Conservation (phyloP, 345 rosid species). For the Pelargonium nanum region DNA sequence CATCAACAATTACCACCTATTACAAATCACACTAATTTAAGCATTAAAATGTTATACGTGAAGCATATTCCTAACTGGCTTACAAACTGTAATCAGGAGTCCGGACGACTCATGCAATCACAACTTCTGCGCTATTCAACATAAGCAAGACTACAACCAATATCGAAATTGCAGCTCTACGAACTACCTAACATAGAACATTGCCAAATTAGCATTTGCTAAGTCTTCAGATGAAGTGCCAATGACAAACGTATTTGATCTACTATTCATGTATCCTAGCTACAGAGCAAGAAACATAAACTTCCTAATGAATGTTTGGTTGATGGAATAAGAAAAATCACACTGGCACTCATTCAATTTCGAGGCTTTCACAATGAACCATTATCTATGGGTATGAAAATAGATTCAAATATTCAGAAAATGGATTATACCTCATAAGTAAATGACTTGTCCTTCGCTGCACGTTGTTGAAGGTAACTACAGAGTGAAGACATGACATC, state of each 20-base stretch:
- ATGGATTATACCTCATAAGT: conserved; percentile 64
- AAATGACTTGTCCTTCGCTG: conserved; percentile 67
- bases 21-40: conserved; percentile 9
- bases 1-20: conserved; percentile 86
- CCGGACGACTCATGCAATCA: no score
- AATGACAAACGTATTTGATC: not conserved
- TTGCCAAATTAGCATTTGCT: not conserved
- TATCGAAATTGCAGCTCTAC: not conserved
- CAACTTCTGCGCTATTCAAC: no score
- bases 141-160: not conserved
- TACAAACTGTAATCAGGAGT: not conserved
- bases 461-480: conserved; percentile 80
- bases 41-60: not conserved
- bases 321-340: no score
- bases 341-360: no score
- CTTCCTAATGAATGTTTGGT: no score
- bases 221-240: not conserved
- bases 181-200: not conserved
- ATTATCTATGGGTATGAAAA: not conserved
- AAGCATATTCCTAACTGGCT: not conserved
- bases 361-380: not conserved
- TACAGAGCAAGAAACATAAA: no score
- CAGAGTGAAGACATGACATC: conserved; percentile 18
- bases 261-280: not conserved
- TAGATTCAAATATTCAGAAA: conserved; percentile 1